These are phyloP conservation scores for Ochetophila trinervis DNA, from an alignment of 306 rosid genomes.

Conservation along the genomic window DNA sequence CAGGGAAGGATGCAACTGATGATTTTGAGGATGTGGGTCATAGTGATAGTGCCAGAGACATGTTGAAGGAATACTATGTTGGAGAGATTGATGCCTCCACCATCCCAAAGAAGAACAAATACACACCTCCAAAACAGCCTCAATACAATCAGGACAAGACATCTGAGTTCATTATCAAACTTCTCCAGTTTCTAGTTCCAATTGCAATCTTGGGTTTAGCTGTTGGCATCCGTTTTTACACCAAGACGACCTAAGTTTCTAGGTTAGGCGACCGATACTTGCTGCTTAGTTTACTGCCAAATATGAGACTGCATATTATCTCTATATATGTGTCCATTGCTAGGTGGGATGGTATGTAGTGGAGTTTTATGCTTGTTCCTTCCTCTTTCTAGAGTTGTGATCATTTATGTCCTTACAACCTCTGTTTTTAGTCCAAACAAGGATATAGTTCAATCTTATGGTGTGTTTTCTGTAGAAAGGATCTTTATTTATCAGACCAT, in stretches of 20 bases:
- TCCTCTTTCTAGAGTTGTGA: neutral
- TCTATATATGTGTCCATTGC: neutral
- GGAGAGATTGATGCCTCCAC: conserved; percentile 49
- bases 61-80: conserved; percentile 43
- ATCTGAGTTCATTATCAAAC: conserved; percentile 51
- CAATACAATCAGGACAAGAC: conserved; percentile 61
- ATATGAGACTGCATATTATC: neutral
- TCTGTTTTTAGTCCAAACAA: neutral
- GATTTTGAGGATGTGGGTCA: conserved; percentile 67
- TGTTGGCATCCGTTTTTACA: conserved; percentile 46
- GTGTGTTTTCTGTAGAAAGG: neutral
- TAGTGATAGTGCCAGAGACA: conserved; percentile 48
- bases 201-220: conserved; percentile 58
- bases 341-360: too few relatives aligned
- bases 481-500: neutral
- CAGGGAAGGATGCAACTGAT: conserved; percentile 64
- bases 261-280: neutral
- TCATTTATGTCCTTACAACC: neutral
- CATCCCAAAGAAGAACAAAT: conserved; percentile 37
- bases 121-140: conserved; percentile 52
- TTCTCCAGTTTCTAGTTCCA: conserved; percentile 59
- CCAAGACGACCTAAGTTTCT: conserved; percentile 32
- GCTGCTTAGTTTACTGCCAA: neutral
- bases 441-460: neutral
- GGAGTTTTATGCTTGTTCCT: neutral